phyloP scores from a whole-genome alignment of 2,329 filamentous ascomycete species.

The Thelonectria olida region DNA sequence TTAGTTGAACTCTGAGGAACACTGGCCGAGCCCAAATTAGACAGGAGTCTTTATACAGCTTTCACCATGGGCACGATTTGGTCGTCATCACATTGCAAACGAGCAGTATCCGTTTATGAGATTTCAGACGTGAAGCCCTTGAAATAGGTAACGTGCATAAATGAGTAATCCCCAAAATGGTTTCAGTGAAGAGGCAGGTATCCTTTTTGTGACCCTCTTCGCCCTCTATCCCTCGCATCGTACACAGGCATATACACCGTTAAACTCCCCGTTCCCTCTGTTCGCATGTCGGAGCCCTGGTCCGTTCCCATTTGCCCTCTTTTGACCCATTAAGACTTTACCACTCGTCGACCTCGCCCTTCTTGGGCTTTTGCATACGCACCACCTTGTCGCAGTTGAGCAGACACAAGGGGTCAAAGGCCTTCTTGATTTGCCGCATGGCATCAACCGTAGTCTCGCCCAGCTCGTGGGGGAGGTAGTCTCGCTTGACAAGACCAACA shows the following conservation, averaged over 20 bases:
- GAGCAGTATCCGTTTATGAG: not conserved
- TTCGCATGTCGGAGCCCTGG: slow-evolving; percentile 4
- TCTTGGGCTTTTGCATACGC: slow-evolving; percentile 61
- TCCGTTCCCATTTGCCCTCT: not conserved
- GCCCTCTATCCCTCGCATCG: slow-evolving; percentile 14
- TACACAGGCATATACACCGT: slow-evolving; percentile 6
- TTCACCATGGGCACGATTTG: not conserved
- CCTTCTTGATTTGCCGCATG: slow-evolving; percentile 87
- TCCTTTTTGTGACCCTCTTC: slow-evolving; percentile 10
- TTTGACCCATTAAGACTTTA: slow-evolving; percentile 32
- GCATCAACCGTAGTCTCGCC: slow-evolving; percentile 78
- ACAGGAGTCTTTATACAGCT: not conserved
- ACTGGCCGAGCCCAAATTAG: not conserved
- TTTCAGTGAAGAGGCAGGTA: slow-evolving; percentile 9
- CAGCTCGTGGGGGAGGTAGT: slow-evolving; percentile 82
- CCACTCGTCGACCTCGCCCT: slow-evolving; percentile 56
- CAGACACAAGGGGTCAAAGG: slow-evolving; percentile 78
- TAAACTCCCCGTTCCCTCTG: slow-evolving; percentile 9
- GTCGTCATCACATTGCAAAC: not conserved
- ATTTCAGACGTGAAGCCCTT: not conserved
- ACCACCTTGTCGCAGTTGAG: slow-evolving; percentile 77
- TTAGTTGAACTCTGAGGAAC: too few relatives aligned
- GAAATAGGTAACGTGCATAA: slow-evolving; percentile 3
- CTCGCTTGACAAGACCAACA: slow-evolving; percentile 84
- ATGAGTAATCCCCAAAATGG: slow-evolving; percentile 2